These are phyloP conservation scores for Elsinoe arachidis DNA, from an alignment of 2,329 filamentous ascomycete species.

Conservation along the genomic window DNA sequence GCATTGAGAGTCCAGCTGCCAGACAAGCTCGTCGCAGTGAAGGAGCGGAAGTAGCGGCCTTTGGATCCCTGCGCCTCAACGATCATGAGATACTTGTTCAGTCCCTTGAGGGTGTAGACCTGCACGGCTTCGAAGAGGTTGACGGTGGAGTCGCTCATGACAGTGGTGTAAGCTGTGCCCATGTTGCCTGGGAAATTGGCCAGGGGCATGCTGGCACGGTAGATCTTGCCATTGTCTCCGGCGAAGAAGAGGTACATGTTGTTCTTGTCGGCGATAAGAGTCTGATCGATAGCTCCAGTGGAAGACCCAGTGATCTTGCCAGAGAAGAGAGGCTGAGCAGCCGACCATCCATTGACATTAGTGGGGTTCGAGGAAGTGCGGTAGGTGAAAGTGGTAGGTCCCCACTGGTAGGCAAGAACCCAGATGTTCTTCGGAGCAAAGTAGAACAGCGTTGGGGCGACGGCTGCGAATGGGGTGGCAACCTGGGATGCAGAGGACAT, in stretches of 20 bases:
- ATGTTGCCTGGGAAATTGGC: slow-evolving; percentile 54
- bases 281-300: slow-evolving; percentile 55
- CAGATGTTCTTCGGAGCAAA: slow-evolving; percentile 53
- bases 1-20: slow-evolving; percentile 54
- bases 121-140: slow-evolving; percentile 60
- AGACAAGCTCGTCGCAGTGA: slow-evolving; percentile 49
- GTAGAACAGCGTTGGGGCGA: slow-evolving; percentile 56
- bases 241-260: slow-evolving; percentile 62
- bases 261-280: slow-evolving; percentile 51
- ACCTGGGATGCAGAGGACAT: slow-evolving; percentile 48
- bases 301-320: slow-evolving; percentile 44
- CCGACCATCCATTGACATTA: slow-evolving; percentile 50
- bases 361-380: slow-evolving; percentile 50
- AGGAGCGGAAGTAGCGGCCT: slow-evolving; percentile 59
- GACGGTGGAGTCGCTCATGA: slow-evolving; percentile 46
- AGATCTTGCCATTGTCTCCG: slow-evolving; percentile 59
- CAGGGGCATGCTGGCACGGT: slow-evolving; percentile 55
- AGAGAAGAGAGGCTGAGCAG: slow-evolving; percentile 46
- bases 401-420: slow-evolving; percentile 61
- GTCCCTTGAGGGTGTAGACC: slow-evolving; percentile 52
- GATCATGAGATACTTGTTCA: slow-evolving; percentile 57
- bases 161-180: slow-evolving; percentile 40
- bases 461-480: slow-evolving; percentile 37
- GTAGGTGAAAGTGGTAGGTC: slow-evolving; percentile 51
- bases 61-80: slow-evolving; percentile 51